Conservation (phyloP, 306 rosid genomes). For the Begonia fuchsioides region DNA sequence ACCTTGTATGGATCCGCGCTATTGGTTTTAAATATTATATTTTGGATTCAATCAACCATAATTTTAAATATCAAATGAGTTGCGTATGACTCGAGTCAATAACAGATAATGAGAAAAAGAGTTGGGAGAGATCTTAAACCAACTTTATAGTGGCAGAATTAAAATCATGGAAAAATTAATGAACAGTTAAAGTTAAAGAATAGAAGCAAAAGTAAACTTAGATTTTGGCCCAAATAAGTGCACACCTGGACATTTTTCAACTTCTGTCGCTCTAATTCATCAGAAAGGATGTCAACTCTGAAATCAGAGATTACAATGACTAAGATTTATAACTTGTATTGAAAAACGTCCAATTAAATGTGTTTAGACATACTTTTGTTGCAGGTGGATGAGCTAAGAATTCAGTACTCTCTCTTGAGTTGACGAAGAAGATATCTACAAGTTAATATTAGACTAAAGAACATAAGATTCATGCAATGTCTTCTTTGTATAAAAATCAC, state of each 20-base stretch:
- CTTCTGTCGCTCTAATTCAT: slow-evolving; percentile 72
- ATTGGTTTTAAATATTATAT: too few relatives aligned
- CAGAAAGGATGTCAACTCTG: slow-evolving; percentile 57
- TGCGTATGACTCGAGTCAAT: too few relatives aligned
- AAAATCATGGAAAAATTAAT: too few relatives aligned
- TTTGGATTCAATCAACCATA: too few relatives aligned
- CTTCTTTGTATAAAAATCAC: neutral
- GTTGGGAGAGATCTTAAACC: too few relatives aligned
- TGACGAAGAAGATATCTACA: slow-evolving; percentile 41
- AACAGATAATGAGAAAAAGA: too few relatives aligned
- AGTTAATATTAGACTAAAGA: slow-evolving; percentile 12
- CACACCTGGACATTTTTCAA: slow-evolving; percentile 72
- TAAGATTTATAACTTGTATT: slow-evolving; percentile 2
- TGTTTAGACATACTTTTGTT: slow-evolving; percentile 52
- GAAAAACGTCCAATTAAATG: slow-evolving; percentile 4
- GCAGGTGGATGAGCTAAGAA: slow-evolving; percentile 47
- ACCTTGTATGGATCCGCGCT: too few relatives aligned
- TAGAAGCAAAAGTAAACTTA: slow-evolving; percentile 2
- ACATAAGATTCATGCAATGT: neutral
- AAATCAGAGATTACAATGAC: slow-evolving; percentile 17
- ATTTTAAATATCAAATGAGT: too few relatives aligned
- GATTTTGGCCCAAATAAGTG: neutral
- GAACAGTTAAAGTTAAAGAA: too few relatives aligned
- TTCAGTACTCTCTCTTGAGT: slow-evolving; percentile 57
- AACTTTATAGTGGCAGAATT: too few relatives aligned